Base-by-base conservation (phyloP, 169 alveolate species). In the Eimeria zaria region DNA sequence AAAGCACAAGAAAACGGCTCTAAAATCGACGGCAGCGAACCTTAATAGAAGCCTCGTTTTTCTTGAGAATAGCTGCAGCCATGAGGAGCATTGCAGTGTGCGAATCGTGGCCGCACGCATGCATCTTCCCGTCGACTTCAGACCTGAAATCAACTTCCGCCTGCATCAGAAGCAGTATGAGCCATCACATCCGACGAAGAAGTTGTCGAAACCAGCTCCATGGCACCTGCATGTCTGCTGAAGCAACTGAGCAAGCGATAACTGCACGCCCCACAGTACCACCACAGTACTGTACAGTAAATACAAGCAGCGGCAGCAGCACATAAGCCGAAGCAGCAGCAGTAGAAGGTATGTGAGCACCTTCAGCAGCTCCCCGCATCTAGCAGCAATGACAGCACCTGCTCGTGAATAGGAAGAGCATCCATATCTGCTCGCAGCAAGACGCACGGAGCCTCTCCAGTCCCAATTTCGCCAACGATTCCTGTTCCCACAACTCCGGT, bases 101-200 rank as follows among this genome's bases (percentile, higher is more conserved):
- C 33, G 74, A 91, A 36, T 96, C 97, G 58, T 96, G 97, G 87
- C 97, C 97, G 81, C 97, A 96, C 60, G 97, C 97, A 73, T 96
- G 97, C 97, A 94, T 96, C 69, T 83, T 58, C 55, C 97, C 97
- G 14, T 51, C 90, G 3, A 80, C 73, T 44, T 88, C 69, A 0
- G 97, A 93, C 44, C 39, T 69, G 71, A 95, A 96, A 22, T 95
- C 78, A 7, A 96, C 91, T 5, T 69, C 88, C 11, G 97, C 92
- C 96, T 95, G 89, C 48, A 58, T 53, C 84, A 73, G 9, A n/a
- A 62, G 36, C 46, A 67, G 69, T 30, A 48, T 41, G 44, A 78
- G 22, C 81, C 2, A 53, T 18, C 46, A 41, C 22, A 74, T 30
- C 33, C 22, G 22, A 22, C 27, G 39, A 30, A n/a, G 22, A 6